Percentiles rank a stretch among this genome's conserved stretches.
Evolutionary conservation across 2,329 filamentous ascomycete genomes (phyloP).

Genomic region (Alternaria angustiovoidea): DNA sequence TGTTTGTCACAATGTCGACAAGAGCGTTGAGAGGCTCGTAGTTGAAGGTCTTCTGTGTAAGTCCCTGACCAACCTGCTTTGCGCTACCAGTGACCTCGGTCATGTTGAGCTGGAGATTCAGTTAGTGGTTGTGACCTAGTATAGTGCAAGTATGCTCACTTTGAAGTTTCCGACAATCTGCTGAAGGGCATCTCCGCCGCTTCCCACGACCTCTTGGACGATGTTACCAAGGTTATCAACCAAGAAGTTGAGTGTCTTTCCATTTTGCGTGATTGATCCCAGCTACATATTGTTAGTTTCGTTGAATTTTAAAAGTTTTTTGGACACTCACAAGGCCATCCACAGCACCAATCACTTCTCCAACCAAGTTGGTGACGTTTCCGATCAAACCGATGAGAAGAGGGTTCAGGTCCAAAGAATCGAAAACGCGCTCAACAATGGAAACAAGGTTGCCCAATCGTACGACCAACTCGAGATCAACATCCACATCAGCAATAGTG

Average conservation of each 20-base stretch:
- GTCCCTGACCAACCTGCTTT: constrained; percentile 49
- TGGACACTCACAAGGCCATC: constrained; percentile 57
- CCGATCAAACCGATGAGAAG: constrained; percentile 65
- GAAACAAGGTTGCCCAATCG: constrained; percentile 67
- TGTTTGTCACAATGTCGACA: constrained; percentile 65
- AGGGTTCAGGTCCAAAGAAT: constrained; percentile 67
- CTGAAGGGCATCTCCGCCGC: constrained; percentile 56
- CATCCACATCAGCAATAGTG: constrained; percentile 68
- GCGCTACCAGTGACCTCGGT: constrained; percentile 55
- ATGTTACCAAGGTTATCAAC: constrained; percentile 71
- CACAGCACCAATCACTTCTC: constrained; percentile 64
- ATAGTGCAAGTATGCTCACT: constrained; percentile 16
- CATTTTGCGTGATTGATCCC: constrained; percentile 66
- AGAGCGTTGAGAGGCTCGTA: constrained; percentile 61
- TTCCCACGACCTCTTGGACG: constrained; percentile 64
- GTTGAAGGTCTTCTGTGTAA: constrained; percentile 62
- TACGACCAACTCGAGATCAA: constrained; percentile 66
- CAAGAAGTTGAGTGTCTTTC: constrained; percentile 63
- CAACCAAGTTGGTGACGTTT: constrained; percentile 62
- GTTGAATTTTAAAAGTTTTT: neutral
- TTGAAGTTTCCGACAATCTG: constrained; percentile 66
- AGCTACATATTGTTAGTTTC: constrained; percentile 41
- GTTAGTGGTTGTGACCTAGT: constrained; percentile 3
- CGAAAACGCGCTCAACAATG: constrained; percentile 68
- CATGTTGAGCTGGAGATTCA: constrained; percentile 59